Conservation (phyloP, 148 eudicot species). For the Fagopyrum tataricum region DNA sequence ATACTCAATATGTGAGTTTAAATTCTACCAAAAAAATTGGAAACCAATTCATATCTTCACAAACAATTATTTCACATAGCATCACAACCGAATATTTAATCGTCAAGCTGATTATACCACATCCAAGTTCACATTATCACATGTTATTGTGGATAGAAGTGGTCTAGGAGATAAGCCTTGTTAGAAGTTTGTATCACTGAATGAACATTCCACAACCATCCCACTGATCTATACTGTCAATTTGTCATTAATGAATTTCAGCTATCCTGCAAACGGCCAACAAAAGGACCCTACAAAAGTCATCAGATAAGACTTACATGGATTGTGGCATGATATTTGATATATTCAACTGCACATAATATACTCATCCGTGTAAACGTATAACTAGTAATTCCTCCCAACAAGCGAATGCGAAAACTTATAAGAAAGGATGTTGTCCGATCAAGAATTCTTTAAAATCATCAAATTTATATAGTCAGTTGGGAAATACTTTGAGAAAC, state of each 20-base stretch:
- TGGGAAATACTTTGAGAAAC: neutral
- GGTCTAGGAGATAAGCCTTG: neutral
- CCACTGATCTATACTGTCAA: neutral
- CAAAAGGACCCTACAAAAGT: neutral
- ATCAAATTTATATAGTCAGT: neutral
- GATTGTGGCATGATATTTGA: neutral
- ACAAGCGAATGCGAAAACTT: neutral
- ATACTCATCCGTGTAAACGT: neutral
- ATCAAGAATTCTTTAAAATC: neutral
- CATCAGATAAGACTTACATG: neutral
- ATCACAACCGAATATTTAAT: neutral
- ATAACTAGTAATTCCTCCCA: neutral
- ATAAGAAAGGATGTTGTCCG: neutral
- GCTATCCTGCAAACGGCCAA: neutral
- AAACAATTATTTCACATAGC: neutral
- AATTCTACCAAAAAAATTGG: neutral
- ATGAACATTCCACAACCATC: neutral
- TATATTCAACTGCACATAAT: neutral
- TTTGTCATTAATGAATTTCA: neutral
- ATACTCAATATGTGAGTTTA: neutral
- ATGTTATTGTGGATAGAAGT: neutral
- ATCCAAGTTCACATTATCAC: neutral
- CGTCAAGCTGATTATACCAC: neutral
- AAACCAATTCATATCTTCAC: neutral
- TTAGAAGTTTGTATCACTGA: neutral